Conservation (phyloP, 2,329 filamentous ascomycete species). For the Microascus cirrosus region DNA sequence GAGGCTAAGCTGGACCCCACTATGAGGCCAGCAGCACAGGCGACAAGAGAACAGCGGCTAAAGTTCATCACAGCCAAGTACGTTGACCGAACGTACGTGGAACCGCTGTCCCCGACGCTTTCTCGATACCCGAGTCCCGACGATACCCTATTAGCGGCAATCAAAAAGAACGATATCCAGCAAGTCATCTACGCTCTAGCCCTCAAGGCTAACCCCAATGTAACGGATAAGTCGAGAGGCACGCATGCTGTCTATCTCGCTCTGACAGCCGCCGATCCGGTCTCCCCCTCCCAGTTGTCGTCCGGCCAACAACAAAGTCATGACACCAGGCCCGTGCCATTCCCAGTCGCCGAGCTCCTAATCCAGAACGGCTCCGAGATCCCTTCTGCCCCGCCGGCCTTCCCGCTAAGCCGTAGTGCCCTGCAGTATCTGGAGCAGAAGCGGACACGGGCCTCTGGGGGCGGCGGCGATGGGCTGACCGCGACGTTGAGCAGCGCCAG, state of each 20-base stretch:
- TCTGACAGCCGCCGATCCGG: constrained; percentile 84
- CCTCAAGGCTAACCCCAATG: constrained; percentile 77
- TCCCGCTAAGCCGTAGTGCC: constrained; percentile 72
- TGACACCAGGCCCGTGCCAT: constrained; percentile 50
- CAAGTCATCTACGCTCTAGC: constrained; percentile 86
- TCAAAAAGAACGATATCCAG: constrained; percentile 94
- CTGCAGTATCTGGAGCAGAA: constrained; percentile 79
- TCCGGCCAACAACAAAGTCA: constrained; percentile 19
- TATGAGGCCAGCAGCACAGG: constrained; percentile 63
- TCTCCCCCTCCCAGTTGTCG: constrained; percentile 50
- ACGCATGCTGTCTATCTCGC: constrained; percentile 88
- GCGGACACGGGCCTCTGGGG: constrained; percentile 31
- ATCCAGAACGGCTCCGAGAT: constrained; percentile 91
- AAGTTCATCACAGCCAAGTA: constrained; percentile 95
- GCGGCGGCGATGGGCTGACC: constrained; percentile 38
- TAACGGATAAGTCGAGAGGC: constrained; percentile 71
- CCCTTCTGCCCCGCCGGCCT: constrained; percentile 61
- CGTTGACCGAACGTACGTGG: constrained; percentile 70
- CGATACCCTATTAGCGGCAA: constrained; percentile 79
- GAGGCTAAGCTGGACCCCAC: constrained; percentile 70
- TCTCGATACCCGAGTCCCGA: constrained; percentile 71
- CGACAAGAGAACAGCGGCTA: constrained; percentile 81
- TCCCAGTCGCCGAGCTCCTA: constrained; percentile 82
- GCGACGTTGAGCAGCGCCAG: constrained; percentile 26
- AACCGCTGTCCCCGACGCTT: constrained; percentile 62